Evolutionary conservation across 1,284 basidiomycete genomes (phyloP).

Genomic region (Cryptococcus sp.): DNA sequence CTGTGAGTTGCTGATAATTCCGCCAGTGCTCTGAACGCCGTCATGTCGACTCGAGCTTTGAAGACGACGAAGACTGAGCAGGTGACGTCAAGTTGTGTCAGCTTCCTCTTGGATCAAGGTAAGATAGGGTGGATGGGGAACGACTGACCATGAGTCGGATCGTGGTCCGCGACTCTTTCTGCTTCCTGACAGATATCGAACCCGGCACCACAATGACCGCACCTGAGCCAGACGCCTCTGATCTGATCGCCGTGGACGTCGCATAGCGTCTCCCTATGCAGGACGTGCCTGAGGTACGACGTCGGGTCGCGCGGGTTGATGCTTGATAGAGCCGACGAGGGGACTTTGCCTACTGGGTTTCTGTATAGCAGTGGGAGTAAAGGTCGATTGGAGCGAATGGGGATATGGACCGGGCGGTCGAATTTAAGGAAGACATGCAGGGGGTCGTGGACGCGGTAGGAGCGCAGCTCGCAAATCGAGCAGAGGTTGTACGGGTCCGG

Average conservation of each 20-base stretch:
- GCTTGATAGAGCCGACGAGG: conserved; percentile 60
- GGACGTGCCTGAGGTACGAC: conserved; percentile 67
- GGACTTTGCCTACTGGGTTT: conserved; percentile 61
- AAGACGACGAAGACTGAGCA: conserved; percentile 73
- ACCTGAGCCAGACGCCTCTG: conserved; percentile 80
- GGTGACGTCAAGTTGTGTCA: neutral
- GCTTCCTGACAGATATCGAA: conserved; percentile 76
- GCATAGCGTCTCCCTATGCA: conserved; percentile 59
- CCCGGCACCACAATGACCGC: conserved; percentile 73
- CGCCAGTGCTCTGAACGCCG: conserved; percentile 39
- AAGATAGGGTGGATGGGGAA: neutral
- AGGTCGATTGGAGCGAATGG: conserved; percentile 63
- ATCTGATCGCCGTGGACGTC: conserved; percentile 59
- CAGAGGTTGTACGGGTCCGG: conserved; percentile 58
- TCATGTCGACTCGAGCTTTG: conserved; percentile 67
- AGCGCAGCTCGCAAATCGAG: conserved; percentile 70
- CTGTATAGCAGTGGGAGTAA: conserved; percentile 71
- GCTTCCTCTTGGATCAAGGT: neutral
- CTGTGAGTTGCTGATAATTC: conserved; percentile 40
- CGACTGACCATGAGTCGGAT: conserved; percentile 64
- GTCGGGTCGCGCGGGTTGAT: conserved; percentile 55
- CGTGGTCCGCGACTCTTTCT: conserved; percentile 74
- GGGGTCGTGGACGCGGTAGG: conserved; percentile 75
- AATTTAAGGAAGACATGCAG: conserved; percentile 84
- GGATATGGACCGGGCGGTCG: conserved; percentile 69